phyloP scores from a whole-genome alignment of 163 green algal species.

The Scenedesmus sp. region DNA sequence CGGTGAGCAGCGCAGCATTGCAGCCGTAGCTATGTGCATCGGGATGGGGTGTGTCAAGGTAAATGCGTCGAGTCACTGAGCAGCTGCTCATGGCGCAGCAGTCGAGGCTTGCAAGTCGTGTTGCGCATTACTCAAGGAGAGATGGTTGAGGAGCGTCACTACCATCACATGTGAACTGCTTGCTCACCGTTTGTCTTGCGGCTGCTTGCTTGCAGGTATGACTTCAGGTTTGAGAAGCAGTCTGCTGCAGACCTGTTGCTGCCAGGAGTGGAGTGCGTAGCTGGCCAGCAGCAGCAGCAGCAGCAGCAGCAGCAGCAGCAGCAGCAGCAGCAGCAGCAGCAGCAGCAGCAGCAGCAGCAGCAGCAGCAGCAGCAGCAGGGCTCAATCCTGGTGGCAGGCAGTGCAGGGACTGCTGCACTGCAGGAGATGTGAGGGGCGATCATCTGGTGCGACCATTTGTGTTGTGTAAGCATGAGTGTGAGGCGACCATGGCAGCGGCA shows the following conservation, averaged over 20 bases:
- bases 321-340: too few species aligned
- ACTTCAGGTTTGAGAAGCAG: constrained; percentile 73
- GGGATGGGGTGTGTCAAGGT: too few species aligned
- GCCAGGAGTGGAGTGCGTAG: constrained; percentile 10
- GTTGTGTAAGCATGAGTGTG: neutral
- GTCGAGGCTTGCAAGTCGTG: too few species aligned
- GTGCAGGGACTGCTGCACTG: neutral
- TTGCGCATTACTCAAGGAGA: neutral
- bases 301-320: too few species aligned
- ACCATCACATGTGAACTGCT: neutral
- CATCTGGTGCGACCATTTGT: neutral
- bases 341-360: neutral
- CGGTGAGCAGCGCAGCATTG: neutral
- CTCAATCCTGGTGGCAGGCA: neutral
- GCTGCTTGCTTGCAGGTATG: constrained; percentile 50
- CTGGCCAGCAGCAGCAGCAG: too few species aligned
- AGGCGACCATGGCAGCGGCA: neutral
- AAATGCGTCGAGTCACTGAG: too few species aligned
- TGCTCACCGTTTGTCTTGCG: neutral
- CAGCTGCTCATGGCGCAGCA: too few species aligned
- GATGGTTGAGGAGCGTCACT: neutral
- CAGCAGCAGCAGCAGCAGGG: neutral
- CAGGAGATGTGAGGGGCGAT: neutral
- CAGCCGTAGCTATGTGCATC: neutral
- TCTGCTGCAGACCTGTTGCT: constrained; percentile 41